These are phyloP conservation scores for Epichloe amarillans DNA, from an alignment of 2,329 filamentous ascomycete genomes.

Conservation along the genomic window DNA sequence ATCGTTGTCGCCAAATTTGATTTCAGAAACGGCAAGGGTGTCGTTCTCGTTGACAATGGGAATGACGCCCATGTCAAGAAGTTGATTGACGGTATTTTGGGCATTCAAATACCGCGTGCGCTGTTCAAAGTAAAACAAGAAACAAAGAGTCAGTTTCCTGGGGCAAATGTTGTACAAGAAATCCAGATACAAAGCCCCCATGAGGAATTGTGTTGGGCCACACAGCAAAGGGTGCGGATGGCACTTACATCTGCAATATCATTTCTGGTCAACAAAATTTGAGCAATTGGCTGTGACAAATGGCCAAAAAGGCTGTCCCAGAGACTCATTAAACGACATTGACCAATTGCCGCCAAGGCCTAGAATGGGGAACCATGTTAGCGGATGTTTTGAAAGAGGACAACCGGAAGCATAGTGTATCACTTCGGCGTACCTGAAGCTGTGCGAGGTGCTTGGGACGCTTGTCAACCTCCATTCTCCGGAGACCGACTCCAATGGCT, in stretches of 20 bases:
- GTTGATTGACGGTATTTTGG: slow-evolving; percentile 83
- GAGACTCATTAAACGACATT: slow-evolving; percentile 85
- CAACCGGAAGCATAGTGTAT: background rate
- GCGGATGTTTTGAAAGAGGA: background rate
- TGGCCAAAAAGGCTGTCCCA: slow-evolving; percentile 91
- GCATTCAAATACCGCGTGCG: slow-evolving; percentile 92
- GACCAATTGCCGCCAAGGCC: slow-evolving; percentile 88
- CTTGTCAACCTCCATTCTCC: slow-evolving; percentile 77
- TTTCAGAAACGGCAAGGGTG: slow-evolving; percentile 90
- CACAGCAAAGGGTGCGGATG: background rate
- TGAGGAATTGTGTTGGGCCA: background rate
- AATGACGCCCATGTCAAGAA: slow-evolving; percentile 89
- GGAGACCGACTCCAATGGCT: slow-evolving; percentile 85
- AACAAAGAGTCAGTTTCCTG: background rate
- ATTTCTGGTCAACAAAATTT: slow-evolving; percentile 86
- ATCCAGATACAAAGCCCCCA: background rate
- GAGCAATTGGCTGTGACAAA: slow-evolving; percentile 78
- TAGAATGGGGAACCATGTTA: slow-evolving; percentile 17
- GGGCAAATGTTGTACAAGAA: background rate
- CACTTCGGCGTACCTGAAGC: slow-evolving; percentile 47
- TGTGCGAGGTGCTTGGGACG: slow-evolving; percentile 83
- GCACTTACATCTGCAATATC: slow-evolving; percentile 79
- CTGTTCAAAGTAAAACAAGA: slow-evolving; percentile 23
- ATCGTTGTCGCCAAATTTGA: slow-evolving; percentile 99
- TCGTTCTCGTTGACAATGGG: slow-evolving; percentile 99